These are phyloP conservation scores for Ogataea ramenticola DNA, from an alignment of 805 yeast genomes.

Conservation along the genomic window DNA sequence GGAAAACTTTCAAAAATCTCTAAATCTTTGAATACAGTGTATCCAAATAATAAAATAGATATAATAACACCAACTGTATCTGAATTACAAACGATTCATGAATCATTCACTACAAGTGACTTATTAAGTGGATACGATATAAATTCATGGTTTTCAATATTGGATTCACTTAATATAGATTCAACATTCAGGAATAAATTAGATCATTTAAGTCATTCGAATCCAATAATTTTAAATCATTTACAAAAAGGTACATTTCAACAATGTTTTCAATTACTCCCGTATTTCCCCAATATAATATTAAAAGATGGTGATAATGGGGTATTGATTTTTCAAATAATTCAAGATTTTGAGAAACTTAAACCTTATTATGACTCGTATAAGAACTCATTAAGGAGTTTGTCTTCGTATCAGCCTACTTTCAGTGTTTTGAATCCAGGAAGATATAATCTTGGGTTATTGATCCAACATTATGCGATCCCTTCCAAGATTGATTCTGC, in stretches of 20 bases:
- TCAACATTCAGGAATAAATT: conserved; percentile 39
- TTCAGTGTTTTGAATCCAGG: conserved; percentile 19
- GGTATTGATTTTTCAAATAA: conserved; percentile 38
- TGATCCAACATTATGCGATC: conserved; percentile 55
- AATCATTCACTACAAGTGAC: conserved; percentile 34
- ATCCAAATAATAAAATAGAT: conserved; percentile 38
- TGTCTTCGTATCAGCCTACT: background rate
- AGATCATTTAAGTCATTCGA: conserved; percentile 23
- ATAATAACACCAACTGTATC: conserved; percentile 62
- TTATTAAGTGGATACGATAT: conserved; percentile 35
- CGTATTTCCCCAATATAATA: conserved; percentile 59
- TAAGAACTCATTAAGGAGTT: background rate
- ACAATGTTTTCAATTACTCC: conserved; percentile 64
- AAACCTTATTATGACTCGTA: conserved; percentile 1
- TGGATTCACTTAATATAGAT: conserved; percentile 53
- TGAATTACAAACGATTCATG: conserved; percentile 53
- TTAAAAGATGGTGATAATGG: conserved; percentile 68
- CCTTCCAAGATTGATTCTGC: conserved; percentile 27
- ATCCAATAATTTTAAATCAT: conserved; percentile 21
- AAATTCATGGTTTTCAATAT: conserved; percentile 66
- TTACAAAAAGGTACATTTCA: conserved; percentile 46
- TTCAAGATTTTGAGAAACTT: conserved; percentile 12
- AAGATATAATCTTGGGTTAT: conserved; percentile 37
- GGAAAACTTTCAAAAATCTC: conserved; percentile 31
- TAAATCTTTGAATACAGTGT: conserved; percentile 27